These are phyloP conservation scores for Grosmannia clavigera DNA, from an alignment of 2,329 filamentous ascomycete species.

Conservation along the genomic window DNA sequence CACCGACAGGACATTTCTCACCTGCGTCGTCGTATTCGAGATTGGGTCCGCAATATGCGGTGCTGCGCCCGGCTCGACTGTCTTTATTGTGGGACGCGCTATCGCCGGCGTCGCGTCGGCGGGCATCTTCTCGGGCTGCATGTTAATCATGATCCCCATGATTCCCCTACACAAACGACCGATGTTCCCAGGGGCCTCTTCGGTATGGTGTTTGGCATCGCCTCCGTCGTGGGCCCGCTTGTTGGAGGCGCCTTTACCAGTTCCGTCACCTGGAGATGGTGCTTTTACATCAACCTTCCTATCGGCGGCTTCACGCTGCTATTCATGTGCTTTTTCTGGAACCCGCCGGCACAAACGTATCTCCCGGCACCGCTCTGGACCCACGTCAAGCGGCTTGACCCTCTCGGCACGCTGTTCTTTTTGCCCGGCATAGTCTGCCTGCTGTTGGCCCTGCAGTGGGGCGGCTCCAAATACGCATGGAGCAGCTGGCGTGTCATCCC, in stretches of 20 bases:
- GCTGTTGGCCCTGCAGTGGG: slow-evolving; percentile 52
- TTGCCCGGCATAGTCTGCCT: slow-evolving; percentile 47
- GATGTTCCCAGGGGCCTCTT: slow-evolving; percentile 45
- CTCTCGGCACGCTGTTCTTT: slow-evolving; percentile 46
- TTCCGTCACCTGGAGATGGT: slow-evolving; percentile 40
- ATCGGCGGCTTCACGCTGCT: slow-evolving; percentile 38
- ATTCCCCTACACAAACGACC: slow-evolving; percentile 48
- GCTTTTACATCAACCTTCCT: slow-evolving; percentile 47
- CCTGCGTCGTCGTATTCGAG: slow-evolving; percentile 38
- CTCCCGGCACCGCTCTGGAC: slow-evolving; percentile 21
- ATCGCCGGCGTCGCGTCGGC: slow-evolving; percentile 44
- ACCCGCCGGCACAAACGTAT: slow-evolving; percentile 23
- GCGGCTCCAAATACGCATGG: slow-evolving; percentile 42
- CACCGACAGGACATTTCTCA: slow-evolving; percentile 28
- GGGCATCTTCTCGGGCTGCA: slow-evolving; percentile 44
- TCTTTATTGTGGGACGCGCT: slow-evolving; percentile 44
- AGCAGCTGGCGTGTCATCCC: slow-evolving; percentile 37
- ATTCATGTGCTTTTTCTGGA: slow-evolving; percentile 36
- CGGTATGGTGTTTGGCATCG: slow-evolving; percentile 41
- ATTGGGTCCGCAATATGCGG: slow-evolving; percentile 42
- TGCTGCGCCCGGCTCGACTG: slow-evolving; percentile 37
- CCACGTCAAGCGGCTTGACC: slow-evolving; percentile 42
- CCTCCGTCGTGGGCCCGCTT: slow-evolving; percentile 40
- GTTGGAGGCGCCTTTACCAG: slow-evolving; percentile 43
- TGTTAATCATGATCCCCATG: slow-evolving; percentile 44